phyloP scores from a whole-genome alignment of 495 filamentous ascomycete genomes.

The Tuber microsphaerosporum region DNA sequence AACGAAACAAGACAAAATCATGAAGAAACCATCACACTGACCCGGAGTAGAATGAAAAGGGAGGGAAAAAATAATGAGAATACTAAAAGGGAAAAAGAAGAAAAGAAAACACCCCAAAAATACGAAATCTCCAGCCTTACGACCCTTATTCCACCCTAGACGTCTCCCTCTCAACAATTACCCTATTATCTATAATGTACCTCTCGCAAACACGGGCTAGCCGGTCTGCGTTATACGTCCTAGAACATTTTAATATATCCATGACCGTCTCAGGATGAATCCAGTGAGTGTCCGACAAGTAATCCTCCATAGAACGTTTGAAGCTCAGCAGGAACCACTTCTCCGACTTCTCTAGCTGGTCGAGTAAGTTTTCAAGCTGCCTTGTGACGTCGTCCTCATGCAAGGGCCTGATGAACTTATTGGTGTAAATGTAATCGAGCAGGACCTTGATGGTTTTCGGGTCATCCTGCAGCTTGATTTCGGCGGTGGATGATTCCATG shows the following conservation, averaged over 20 bases:
- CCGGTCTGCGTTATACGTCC: not conserved
- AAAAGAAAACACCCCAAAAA: not conserved
- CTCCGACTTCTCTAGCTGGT: not conserved
- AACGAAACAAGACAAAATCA: not conserved
- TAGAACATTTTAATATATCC: constrained; percentile 6
- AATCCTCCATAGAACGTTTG: constrained; percentile 17
- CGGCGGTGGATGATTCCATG: not conserved
- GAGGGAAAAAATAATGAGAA: not conserved
- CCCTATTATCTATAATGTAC: constrained; percentile 15
- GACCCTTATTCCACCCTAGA: not conserved
- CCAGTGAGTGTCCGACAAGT: constrained; percentile 14
- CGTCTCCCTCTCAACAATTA: constrained; percentile 17
- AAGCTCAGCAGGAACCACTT: constrained; percentile 18
- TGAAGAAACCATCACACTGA: not conserved
- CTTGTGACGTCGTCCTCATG: not conserved
- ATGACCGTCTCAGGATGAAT: constrained; percentile 28
- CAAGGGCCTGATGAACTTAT: constrained; percentile 10
- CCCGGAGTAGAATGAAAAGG: no score
- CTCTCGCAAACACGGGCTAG: constrained; percentile 11
- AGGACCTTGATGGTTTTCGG: constrained; percentile 11
- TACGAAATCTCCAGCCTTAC: not conserved
- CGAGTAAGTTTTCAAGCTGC: constrained; percentile 16
- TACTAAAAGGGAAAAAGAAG: not conserved
- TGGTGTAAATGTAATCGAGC: constrained; percentile 26
- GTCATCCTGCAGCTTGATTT: not conserved